Evolutionary conservation across 345 rosid species (phyloP).

Genomic region (Anastatica hierochuntica): DNA sequence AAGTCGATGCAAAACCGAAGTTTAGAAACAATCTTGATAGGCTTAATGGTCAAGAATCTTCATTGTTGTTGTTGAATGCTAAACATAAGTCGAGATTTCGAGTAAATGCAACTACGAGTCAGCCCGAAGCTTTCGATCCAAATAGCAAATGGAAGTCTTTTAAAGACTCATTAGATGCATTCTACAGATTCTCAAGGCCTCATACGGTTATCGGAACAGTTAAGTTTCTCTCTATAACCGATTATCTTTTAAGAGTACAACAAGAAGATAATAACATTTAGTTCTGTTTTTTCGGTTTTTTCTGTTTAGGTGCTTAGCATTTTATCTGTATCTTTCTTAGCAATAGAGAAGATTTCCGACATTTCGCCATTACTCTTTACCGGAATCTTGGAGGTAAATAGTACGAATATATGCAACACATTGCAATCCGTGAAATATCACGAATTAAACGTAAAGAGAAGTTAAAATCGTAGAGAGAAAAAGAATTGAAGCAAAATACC

Average conservation of each 20-base stretch:
- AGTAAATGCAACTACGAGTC: conserved; percentile 51
- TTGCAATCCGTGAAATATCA: too few species aligned
- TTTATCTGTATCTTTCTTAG: conserved; percentile 83
- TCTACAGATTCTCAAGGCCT: conserved; percentile 89
- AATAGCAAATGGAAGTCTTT: conserved; percentile 28
- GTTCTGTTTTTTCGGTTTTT: conserved; percentile 3
- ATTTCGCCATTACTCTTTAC: conserved; percentile 57
- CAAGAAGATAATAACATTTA: conserved; percentile 5
- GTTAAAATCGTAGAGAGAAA: too few species aligned
- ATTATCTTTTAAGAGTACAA: not conserved
- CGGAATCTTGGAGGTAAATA: conserved; percentile 68
- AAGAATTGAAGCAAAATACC: too few species aligned
- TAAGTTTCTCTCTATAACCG: conserved; percentile 31
- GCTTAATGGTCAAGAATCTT: conserved; percentile 21
- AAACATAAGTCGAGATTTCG: conserved; percentile 25
- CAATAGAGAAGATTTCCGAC: conserved; percentile 70
- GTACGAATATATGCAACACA: too few species aligned
- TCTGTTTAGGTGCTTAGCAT: conserved; percentile 67
- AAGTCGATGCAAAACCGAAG: conserved; percentile 16
- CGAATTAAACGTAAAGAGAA: too few species aligned
- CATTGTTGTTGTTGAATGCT: not conserved
- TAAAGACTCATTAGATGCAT: conserved; percentile 48
- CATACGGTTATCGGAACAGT: conserved; percentile 95
- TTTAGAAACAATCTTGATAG: conserved; percentile 22
- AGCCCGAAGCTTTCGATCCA: conserved; percentile 41